Evolutionary conservation across 345 rosid species (phyloP).

Genomic region (Iberis pinnata): DNA sequence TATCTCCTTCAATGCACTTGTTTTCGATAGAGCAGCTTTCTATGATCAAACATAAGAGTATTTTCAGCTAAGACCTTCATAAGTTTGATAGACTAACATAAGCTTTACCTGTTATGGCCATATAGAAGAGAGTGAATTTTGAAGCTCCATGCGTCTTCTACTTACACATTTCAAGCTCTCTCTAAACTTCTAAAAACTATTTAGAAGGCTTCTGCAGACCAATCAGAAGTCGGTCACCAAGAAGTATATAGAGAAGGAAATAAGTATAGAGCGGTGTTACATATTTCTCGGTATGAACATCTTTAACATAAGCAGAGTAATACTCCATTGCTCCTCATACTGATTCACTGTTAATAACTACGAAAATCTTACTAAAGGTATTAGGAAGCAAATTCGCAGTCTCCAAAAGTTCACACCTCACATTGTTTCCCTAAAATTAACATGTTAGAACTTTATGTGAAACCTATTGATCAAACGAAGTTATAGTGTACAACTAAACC

Average conservation of each 20-base stretch:
- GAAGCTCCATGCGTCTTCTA: conserved; percentile 83
- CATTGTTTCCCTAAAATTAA: conserved; percentile 65
- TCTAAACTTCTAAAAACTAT: conserved; percentile 63
- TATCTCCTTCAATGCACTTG: conserved; percentile 79
- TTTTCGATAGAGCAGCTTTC: conserved; percentile 76
- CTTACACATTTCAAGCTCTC: conserved; percentile 75
- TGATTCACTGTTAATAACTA: conserved; percentile 62
- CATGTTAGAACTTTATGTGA: conserved; percentile 5
- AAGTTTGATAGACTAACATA: conserved; percentile 14
- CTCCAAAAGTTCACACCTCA: conserved; percentile 80
- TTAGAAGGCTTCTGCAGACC: conserved; percentile 64
- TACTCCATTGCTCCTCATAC: conserved; percentile 67
- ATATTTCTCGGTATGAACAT: conserved; percentile 75
- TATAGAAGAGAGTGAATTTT: conserved; percentile 71
- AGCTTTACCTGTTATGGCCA: conserved; percentile 92
- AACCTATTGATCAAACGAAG: conserved; percentile 16
- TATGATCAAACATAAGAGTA: conserved; percentile 31
- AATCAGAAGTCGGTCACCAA: conserved; percentile 5
- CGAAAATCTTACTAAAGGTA: conserved; percentile 62
- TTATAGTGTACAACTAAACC: conserved; percentile 36
- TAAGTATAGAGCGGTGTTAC: conserved; percentile 39
- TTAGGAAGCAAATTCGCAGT: conserved; percentile 86
- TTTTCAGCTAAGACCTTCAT: not conserved
- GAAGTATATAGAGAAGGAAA: not conserved
- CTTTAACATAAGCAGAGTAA: conserved; percentile 74